A percentile compares a stretch with the other conserved stretches of the same genome.
Conservation (phyloP, 768 basidiomycete species). For the Mycena filopes region DNA sequence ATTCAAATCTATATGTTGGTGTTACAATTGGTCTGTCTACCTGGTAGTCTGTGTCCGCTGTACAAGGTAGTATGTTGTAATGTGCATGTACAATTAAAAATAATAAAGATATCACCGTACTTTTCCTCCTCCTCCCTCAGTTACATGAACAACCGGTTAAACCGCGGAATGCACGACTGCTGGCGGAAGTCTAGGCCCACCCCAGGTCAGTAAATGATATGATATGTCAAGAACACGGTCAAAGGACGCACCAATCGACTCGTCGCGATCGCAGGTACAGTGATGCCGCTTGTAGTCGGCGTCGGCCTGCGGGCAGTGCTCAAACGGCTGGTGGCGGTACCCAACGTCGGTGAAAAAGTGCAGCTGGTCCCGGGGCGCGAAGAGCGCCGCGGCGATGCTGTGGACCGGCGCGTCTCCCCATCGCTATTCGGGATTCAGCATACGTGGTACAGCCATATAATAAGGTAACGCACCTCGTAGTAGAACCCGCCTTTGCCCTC, state of each 20-base stretch:
- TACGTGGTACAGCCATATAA: neutral
- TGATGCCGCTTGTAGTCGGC: neutral
- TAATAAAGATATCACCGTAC: neutral
- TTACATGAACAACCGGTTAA: conserved; percentile 10
- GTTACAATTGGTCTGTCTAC: neutral
- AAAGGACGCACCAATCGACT: conserved; percentile 22
- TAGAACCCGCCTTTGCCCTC: conserved; percentile 75
- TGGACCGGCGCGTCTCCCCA: conserved; percentile 68
- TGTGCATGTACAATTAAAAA: neutral
- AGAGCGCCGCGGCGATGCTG: conserved; percentile 64
- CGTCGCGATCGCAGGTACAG: conserved; percentile 12
- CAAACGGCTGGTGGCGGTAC: conserved; percentile 72
- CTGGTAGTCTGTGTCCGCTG: neutral
- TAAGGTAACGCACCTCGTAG: conserved; percentile 49
- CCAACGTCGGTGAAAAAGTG: conserved; percentile 78
- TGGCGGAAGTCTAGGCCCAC: conserved; percentile 21
- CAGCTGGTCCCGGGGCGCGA: conserved; percentile 61
- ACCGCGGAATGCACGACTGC: conserved; percentile 28
- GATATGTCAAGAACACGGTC: neutral
- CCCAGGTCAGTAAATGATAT: neutral
- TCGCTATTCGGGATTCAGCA: conserved; percentile 41
- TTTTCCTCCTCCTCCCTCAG: neutral
- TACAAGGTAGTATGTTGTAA: neutral
- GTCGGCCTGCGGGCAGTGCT: conserved; percentile 60
- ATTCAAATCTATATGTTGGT: neutral